A percentile compares a stretch with the other conserved stretches of the same genome.
Conservation (phyloP, 2,329 filamentous ascomycete species). For the Aspergillus tubingensis region DNA sequence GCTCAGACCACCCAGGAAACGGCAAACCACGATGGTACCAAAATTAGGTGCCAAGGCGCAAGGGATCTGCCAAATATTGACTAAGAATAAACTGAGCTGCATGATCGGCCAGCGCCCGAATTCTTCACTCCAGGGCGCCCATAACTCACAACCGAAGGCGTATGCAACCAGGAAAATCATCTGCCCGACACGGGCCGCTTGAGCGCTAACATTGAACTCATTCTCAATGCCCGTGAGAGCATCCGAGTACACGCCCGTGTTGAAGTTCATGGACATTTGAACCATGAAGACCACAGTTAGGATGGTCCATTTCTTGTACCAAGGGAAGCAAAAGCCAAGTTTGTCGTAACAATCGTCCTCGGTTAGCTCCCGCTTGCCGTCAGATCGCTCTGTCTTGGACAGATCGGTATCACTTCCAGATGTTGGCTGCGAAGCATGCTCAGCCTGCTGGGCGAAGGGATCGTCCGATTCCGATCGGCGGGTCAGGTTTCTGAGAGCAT, state of each 20-base stretch:
- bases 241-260: slow-evolving; percentile 73
- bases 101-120: slow-evolving; percentile 75
- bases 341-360: slow-evolving; percentile 66
- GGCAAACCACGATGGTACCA: slow-evolving; percentile 67
- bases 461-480: not conserved
- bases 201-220: slow-evolving; percentile 67
- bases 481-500: not conserved
- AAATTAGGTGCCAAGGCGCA: slow-evolving; percentile 75
- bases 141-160: slow-evolving; percentile 83
- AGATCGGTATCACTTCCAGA: not conserved
- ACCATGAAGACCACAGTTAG: slow-evolving; percentile 72
- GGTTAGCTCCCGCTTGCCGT: slow-evolving; percentile 41
- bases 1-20: slow-evolving; percentile 68
- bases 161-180: slow-evolving; percentile 78
- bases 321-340: slow-evolving; percentile 63
- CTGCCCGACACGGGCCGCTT: slow-evolving; percentile 71
- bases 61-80: slow-evolving; percentile 75
- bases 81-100: slow-evolving; percentile 70
- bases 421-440: not conserved
- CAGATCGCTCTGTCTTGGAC: not conserved
- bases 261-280: slow-evolving; percentile 78
- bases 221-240: slow-evolving; percentile 65
- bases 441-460: not conserved
- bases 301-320: slow-evolving; percentile 70
- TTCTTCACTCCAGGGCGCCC: slow-evolving; percentile 87